Base-by-base conservation (phyloP, 1,284 basidiomycete genomes). In the Cutaneotrichosporon cyanovorans region DNA sequence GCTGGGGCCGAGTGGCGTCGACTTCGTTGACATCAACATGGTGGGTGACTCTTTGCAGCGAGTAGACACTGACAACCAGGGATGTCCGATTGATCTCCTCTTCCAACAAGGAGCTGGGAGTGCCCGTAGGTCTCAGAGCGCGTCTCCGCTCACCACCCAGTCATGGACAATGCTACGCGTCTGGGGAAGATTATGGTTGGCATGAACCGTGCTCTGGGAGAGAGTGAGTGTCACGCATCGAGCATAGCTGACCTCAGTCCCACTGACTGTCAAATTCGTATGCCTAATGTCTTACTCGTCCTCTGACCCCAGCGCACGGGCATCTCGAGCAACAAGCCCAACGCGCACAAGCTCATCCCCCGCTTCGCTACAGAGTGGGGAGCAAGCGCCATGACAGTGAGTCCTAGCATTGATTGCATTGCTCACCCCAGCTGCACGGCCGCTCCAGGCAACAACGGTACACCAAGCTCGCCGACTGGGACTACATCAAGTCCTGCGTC, bases 1-100 rank as follows among this genome's bases (percentile, higher is more conserved):
- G 61, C 80, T 75, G 48, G 65, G 66, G 31, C 65, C 57, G 23
- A 73, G 75, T 10, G 78, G 80, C 19, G 71, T 93, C 22, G 88
- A 95, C 65, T 95, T 93, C 63, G 86, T 93, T 11, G 93, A 98
- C 61, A 74, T 97, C 58, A 98, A 98, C 66, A 52, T 71, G 54
- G 63, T 63, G 37, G 42, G 57, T n/a, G n/a, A n/a, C n/a, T n/a
- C 45, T 19, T 34, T n/a, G 8, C 9, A 18, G 19, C 2, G 5
- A 11, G 34, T 11, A 16, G 8, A 15, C 16, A 21, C 40, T 41
- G 44, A 50, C 38, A 5, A n/a, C n/a, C 88, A 88, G 68, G 93
- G 93, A 4, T 97, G 93, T 69, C 93, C 93, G 3, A 97, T 97
- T 57, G 93, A 98, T 69, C 75, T 98, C 38, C 87, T 98, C 2